phyloP scores from a whole-genome alignment of 2,329 filamentous ascomycete species.

The Fusarium abutilonis region DNA sequence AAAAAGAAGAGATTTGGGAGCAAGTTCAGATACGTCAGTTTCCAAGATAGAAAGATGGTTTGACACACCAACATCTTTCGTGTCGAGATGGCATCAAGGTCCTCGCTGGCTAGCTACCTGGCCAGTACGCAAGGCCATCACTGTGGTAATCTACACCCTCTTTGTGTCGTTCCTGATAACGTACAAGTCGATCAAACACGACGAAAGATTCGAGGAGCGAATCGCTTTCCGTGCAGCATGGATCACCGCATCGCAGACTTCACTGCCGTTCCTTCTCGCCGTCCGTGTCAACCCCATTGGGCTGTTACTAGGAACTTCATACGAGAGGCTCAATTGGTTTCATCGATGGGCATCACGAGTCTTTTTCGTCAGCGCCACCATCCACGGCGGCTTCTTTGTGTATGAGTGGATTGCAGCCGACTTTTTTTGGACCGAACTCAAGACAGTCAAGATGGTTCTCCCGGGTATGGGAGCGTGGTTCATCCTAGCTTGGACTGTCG shows the following conservation, averaged over 20 bases:
- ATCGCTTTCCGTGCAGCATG: conserved; percentile 43
- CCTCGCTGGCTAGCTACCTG: conserved; percentile 28
- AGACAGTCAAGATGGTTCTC: conserved; percentile 43
- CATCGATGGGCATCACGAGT: conserved; percentile 41
- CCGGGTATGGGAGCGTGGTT: conserved; percentile 44
- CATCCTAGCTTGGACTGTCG: conserved; percentile 41
- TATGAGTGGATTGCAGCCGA: conserved; percentile 40
- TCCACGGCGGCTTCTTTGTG: conserved; percentile 41
- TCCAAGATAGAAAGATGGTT: conserved; percentile 32
- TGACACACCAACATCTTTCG: conserved; percentile 24
- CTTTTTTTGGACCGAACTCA: conserved; percentile 43
- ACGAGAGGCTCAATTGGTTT: conserved; percentile 44
- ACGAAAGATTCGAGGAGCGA: conserved; percentile 42
- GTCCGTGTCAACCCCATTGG: conserved; percentile 42
- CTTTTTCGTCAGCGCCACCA: conserved; percentile 41
- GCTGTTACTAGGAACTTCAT: conserved; percentile 38
- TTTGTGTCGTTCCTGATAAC: conserved; percentile 40
- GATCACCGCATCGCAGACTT: conserved; percentile 41
- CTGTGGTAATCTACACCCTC: conserved; percentile 31
- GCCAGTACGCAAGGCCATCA: conserved; percentile 29
- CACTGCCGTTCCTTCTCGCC: conserved; percentile 40
- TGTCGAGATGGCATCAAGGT: conserved; percentile 9
- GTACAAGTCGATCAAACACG: conserved; percentile 43
- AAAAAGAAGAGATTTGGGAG: conserved; percentile 27
- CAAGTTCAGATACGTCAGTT: conserved; percentile 20